Evolutionary conservation across 208 protist genomes (phyloP).

Genomic region (Angomonas deanei): DNA sequence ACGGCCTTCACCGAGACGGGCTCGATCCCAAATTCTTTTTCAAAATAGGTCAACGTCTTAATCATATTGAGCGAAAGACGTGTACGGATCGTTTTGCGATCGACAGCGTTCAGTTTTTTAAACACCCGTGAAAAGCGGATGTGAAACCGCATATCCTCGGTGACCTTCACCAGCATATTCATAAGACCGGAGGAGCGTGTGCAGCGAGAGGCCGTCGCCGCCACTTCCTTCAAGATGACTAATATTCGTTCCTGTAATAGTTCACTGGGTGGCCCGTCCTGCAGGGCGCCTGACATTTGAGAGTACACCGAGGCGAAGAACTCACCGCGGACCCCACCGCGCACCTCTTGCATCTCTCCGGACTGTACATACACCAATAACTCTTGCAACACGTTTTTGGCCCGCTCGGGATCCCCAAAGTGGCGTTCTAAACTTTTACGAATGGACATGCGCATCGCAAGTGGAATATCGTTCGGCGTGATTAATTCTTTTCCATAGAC

Average conservation of each 20-base stretch:
- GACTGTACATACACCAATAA: constrained; percentile 71
- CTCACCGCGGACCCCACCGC: constrained; percentile 35
- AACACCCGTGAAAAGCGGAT: constrained; percentile 76
- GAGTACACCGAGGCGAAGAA: constrained; percentile 75
- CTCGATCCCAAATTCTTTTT: constrained; percentile 57
- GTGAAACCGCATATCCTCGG: constrained; percentile 81
- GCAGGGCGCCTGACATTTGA: constrained; percentile 81
- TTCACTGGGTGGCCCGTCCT: constrained; percentile 19
- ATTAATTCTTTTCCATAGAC: constrained; percentile 59
- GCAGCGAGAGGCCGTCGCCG: constrained; percentile 61
- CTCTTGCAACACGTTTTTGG: constrained; percentile 44
- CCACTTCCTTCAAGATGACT: constrained; percentile 54
- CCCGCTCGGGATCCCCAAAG: constrained; percentile 73
- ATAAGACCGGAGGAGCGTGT: constrained; percentile 62
- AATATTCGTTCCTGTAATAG: constrained; percentile 51
- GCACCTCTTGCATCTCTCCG: constrained; percentile 3
- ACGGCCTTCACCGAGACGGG: constrained; percentile 64
- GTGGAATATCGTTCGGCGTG: constrained; percentile 37
- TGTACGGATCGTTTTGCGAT: constrained; percentile 73
- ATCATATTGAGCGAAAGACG: constrained; percentile 58
- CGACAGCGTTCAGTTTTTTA: constrained; percentile 43
- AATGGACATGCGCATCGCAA: constrained; percentile 31
- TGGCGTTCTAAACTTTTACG: constrained; percentile 47
- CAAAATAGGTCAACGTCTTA: constrained; percentile 87
- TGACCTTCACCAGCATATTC: constrained; percentile 67